Evolutionary conservation across 2,329 filamentous ascomycete genomes (phyloP), one percentile per base, ranked within the genome.

Genomic region (Fusarium tuaranense): DNA sequence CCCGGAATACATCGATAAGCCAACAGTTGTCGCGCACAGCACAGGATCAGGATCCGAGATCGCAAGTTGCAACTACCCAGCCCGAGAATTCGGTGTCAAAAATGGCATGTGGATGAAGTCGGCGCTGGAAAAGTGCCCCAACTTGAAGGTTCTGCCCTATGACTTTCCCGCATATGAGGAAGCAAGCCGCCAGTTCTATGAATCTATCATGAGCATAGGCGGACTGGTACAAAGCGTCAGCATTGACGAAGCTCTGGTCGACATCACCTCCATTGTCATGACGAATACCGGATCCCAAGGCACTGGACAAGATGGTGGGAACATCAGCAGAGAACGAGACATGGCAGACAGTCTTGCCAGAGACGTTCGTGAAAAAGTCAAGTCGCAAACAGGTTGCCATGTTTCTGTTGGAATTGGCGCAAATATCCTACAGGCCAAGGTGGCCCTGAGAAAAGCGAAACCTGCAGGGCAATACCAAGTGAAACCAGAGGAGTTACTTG

Each of bases 21-120:
- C 97, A 0, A 91, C 93, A 3, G 97, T 94, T 1, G 94, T 99
- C 38, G 96, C 97, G 5, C 97, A 99, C 80, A 93, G 96, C 6
- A 89, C 89, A 53, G 96, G 96, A 0, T 91, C 90, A 27, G 95
- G 94, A 0, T 98, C 96, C 0, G 97, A 99, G 80, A 98, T 99
- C 78, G 97, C 97, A 25, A 98, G 95, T 74, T 99, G 97, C 84
- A 99, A 99, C 79, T 99, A 99, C 80, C 92, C 93, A 22, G 97
- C 97, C 8, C 91, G 97, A 41, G 88, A 90, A 36, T 97, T 92
- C 77, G 96, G 96, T 1, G 88, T 99, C 65, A 98, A 95, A 80
- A 99, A 99, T 77, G 97, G 97, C 41, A 99, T 98, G 97, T 99
- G 97, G 97, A 98, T 99, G 96, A 97, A 96, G 81, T 88, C 89